Base-by-base conservation (phyloP, 208 protist species). In the Trichomonas gallinae region DNA sequence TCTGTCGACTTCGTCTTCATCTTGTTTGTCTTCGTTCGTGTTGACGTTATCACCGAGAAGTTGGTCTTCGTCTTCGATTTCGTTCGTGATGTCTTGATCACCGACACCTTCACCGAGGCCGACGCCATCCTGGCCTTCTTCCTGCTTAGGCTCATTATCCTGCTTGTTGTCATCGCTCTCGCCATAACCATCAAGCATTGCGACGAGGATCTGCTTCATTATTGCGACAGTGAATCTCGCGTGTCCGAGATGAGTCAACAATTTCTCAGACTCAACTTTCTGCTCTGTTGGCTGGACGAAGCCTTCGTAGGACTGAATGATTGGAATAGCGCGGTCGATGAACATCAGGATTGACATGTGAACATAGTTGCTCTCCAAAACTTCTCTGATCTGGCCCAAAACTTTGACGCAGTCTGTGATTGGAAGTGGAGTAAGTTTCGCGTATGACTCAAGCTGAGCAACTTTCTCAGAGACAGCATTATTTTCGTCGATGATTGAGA, bases 41-140 rank as follows among this genome's bases (percentile, higher is more conserved):
- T 96, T 96, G 9, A 82, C 49, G 82, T 96, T 81, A 34, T 96
- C 93, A 40, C 93, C 93, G 45, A 96, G 31, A 44, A 82, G 26
- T 45, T 81, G 93, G 46, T 96, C 51, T 96, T 96, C 51, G 26
- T 96, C 51, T 82, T 96, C 93, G 46, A 63, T 96, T 63, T 96
- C 93, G 26, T 82, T 82, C 1, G 46, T 81, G 31, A 96, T 96
- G 34, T 96, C 93, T 46, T 96, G n/a, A 13, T 63, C 36, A 34
- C 46, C 93, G 26, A 42, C 34, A 9, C 51, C 93, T 96, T 96
- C 93, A 17, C 49, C 46, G 31, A 96, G 34, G n/a, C 51, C 93
- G 38, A 49, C 63, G 34, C 46, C 46, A 96, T 96, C 93, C 9
- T 48, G 11, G 0, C 87, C 87, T 93, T 93, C 87, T 34, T 23